Conservation (phyloP, 1,139 yeast genomes). For the Blastobotrys aristatus region DNA sequence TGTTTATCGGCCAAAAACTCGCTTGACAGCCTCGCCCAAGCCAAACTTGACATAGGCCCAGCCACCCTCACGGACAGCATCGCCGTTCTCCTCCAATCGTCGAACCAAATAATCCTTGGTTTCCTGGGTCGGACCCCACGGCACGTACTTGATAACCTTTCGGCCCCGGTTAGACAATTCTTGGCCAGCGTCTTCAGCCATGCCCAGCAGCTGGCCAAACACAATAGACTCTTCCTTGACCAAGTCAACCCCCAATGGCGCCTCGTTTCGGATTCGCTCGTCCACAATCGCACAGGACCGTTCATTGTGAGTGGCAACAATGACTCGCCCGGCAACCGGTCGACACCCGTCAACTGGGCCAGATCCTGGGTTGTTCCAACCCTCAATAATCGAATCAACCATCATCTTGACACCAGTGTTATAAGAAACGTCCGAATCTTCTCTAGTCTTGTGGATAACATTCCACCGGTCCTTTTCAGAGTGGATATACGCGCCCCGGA, state of each 20-base stretch:
- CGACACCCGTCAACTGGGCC: slow-evolving; percentile 22
- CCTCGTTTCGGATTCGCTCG: slow-evolving; percentile 40
- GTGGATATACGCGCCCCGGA: slow-evolving; percentile 96
- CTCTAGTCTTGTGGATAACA: slow-evolving; percentile 71
- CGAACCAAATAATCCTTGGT: slow-evolving; percentile 87
- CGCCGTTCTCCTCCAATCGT: slow-evolving; percentile 94
- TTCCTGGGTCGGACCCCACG: slow-evolving; percentile 97
- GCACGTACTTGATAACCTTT: slow-evolving; percentile 85
- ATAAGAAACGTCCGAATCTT: slow-evolving; percentile 71
- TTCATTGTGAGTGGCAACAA: slow-evolving; percentile 88
- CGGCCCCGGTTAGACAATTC: slow-evolving; percentile 64
- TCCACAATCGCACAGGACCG: slow-evolving; percentile 74
- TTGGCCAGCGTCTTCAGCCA: slow-evolving; percentile 88
- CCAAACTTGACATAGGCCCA: slow-evolving; percentile 42
- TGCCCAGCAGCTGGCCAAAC: slow-evolving; percentile 87
- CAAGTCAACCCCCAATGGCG: slow-evolving; percentile 24
- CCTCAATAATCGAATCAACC: slow-evolving; percentile 53
- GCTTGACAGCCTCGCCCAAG: slow-evolving; percentile 18
- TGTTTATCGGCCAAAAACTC: slow-evolving; percentile 16
- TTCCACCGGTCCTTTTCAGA: slow-evolving; percentile 66
- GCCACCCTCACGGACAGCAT: slow-evolving; percentile 92
- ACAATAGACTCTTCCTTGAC: slow-evolving; percentile 49
- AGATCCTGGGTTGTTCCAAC: slow-evolving; percentile 40
- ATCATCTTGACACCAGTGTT: slow-evolving; percentile 64
- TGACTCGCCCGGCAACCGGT: slow-evolving; percentile 67